Evolutionary conservation across 805 yeast genomes (phyloP), one percentile per base, ranked within the genome.

Genomic region (Lachancea nothofagi): DNA sequence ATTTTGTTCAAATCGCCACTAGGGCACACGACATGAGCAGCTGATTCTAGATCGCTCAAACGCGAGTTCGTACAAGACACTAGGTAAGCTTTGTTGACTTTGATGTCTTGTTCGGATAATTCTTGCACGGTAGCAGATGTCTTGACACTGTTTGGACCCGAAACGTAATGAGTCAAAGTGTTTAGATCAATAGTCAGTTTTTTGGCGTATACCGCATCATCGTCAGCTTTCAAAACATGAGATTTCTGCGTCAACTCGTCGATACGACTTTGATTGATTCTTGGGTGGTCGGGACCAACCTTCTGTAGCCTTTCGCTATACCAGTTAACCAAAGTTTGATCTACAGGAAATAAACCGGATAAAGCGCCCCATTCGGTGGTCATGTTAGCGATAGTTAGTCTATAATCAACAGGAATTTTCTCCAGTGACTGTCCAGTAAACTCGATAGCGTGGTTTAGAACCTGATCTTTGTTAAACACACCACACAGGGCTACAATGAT

Each of bases 311-410:
- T 71, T 35, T 71, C 61, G 44, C 79, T 71, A 66, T 93, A 93
- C 80, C 89, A 93, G 44, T 80, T 68, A 26, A 87, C 64, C 50
- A 89, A 70, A 10, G 79, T 78, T 17, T 75, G 69, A 62, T 93
- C 99, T 7, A 90, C 88, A n/a, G 99, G 97, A 78, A 93, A 93
- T 42, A 93, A 69, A 29, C 99, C 99, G 5, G 96, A 83, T 7
- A 93, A 70, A 1, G 97, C 97, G 56, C 97, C 97, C 97, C 97
- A 89, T 66, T 89, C 97, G 20, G 97, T 89, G 28, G 97, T 90
- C 96, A 87, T 85, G 57, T 89, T 89, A 38, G 97, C 97, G 50
- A 89, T 89, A 22, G 97, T 90, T 47, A 89, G 69, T 65, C 96
- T 75, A 58, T 83, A 81, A 59, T 90, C 95, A 36, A 88, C 74